phyloP scores from a whole-genome alignment of 2,329 filamentous ascomycete species.

The Acrodontium crateriforme region DNA sequence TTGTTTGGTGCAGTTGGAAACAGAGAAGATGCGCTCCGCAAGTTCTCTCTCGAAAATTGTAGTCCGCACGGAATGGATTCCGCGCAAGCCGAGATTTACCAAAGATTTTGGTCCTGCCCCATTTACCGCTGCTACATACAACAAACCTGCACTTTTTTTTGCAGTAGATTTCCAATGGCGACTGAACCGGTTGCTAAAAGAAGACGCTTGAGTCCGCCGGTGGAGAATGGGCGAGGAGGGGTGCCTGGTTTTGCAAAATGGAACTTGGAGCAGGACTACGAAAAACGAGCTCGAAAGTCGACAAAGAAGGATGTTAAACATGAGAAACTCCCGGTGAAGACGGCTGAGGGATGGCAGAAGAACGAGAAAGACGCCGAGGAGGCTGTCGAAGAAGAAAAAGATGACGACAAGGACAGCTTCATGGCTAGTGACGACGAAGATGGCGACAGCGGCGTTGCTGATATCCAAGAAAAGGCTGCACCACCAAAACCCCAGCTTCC shows the following conservation, averaged over 20 bases:
- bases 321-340: conserved; percentile 75
- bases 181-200: conserved; percentile 34
- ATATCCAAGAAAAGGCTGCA: conserved; percentile 32
- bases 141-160: background rate
- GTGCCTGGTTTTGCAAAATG: conserved; percentile 46
- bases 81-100: background rate
- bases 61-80: too few species aligned
- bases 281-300: conserved; percentile 63
- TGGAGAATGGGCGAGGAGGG: conserved; percentile 15
- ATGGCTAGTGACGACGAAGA: conserved; percentile 41
- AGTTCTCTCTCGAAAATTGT: too few species aligned
- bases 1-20: too few species aligned
- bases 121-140: background rate
- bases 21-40: too few species aligned
- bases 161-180: conserved; percentile 26
- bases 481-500: conserved; percentile 51
- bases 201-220: conserved; percentile 36
- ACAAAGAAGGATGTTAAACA: conserved; percentile 57
- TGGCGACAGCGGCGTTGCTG: conserved; percentile 31
- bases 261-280: conserved; percentile 88
- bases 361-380: conserved; percentile 35
- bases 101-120: conserved; percentile 1
- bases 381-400: conserved; percentile 29
- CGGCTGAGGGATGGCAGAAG: conserved; percentile 56
- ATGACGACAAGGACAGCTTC: conserved; percentile 50